Evolutionary conservation across 2,329 filamentous ascomycete species (phyloP), one percentile per base, ranked within the genome.

Genomic region (Bretziella fagacearum): DNA sequence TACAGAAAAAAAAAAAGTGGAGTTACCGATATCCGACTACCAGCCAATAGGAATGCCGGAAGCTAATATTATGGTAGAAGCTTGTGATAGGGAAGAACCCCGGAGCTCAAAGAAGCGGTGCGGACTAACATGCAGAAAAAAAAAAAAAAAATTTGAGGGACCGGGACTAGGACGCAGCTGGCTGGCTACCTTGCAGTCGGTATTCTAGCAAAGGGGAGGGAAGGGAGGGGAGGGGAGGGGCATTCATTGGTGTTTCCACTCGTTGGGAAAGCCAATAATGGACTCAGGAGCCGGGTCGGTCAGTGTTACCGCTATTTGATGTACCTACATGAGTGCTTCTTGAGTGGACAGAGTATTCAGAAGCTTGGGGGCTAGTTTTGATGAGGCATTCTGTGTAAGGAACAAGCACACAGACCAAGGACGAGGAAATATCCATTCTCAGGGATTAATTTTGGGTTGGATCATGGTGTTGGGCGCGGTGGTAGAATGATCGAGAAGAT

Each of bases 341-440:
- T n/a, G n/a, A n/a, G n/a, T n/a, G n/a, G n/a, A n/a, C n/a, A n/a
- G n/a, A n/a, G n/a, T n/a, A n/a, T n/a, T n/a, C n/a, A n/a, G n/a
- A n/a, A n/a, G n/a, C n/a, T n/a, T n/a, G n/a, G n/a, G n/a, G n/a
- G n/a, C n/a, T n/a, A n/a, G n/a, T n/a, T n/a, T n/a, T n/a, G n/a
- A n/a, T n/a, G n/a, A n/a, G n/a, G n/a, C n/a, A n/a, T n/a, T n/a
- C n/a, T n/a, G n/a, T 39, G 35, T 20, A 39, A 39, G 35, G 35
- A 10, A 39, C 35, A 22, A 22, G 35, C n/a, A 39, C 35, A 39
- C 35, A 23, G 35, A 39, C 18, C 35, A 39, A 39, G 35, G n/a
- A 22, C 18, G 4, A 18, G 35, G 17, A 39, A n/a, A 39, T 39
- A 39, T 22, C 35, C 35, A 8, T n/a, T 39, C 13, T 3, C 18